Base-by-base conservation (phyloP, 306 rosid species). In the Vigna radiata region DNA sequence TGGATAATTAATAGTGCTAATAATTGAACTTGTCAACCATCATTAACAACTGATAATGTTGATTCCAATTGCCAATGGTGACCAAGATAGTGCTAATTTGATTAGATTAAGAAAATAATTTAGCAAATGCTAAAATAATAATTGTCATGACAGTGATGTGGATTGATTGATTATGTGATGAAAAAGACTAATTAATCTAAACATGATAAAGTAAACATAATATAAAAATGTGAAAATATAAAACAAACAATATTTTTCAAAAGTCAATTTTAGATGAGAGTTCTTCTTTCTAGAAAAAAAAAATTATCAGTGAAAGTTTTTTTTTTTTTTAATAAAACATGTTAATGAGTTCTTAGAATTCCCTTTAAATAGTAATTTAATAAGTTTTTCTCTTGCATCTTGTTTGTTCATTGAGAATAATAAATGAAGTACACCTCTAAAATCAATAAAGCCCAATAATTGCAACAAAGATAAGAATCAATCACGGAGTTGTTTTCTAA, bases 1-100 rank as follows among this genome's bases (percentile, higher is more conserved):
- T 33, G 4, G 17, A 36, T 37, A 36, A n/a, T 37, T 3, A 63
- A 4, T 1, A 36, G 2, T 37, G 37, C 2, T 27, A 7, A 58
- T 27, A 27, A 59, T 63, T 63, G 70, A 64, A 64, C 4, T 39
- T 39, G 50, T 64, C 52, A 64, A 64, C 11, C 31, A 39, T 64
- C 39, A 9, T 64, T 64, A 39, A n/a, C 11, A 39, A 64, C 31
- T 4, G 17, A 64, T 39, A 64, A 64, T 39, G 70, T 39, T 64
- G 70, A 39, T 29, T 18, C 17, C 50, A 64, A 37, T 37, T 39
- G 50, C n/a, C 14, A 9, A n/a, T 4, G 13, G 68, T 63, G 69
- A 63, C 48, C 25, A 8, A 63, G 27, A 8, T 17, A 39, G 50
- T 39, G 11, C 10, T 17, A 64, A 64, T 36, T 37, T 37, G 4